Percentiles rank a stretch among this genome's conserved stretches.
Evolutionary conservation across 306 rosid species (phyloP).

Genomic region (Hylodesmum podocarpum): DNA sequence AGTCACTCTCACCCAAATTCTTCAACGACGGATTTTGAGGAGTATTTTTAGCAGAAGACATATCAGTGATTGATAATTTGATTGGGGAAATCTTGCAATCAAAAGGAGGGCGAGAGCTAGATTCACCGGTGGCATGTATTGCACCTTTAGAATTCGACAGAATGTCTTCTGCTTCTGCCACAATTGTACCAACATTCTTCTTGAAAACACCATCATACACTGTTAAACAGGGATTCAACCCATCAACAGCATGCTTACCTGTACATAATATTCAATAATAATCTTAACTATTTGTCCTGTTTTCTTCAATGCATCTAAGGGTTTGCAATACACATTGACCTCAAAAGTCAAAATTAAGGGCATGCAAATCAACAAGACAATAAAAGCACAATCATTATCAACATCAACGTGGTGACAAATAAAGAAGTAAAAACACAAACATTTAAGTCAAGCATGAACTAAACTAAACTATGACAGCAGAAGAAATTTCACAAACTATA

Average conservation of each 20-base stretch:
- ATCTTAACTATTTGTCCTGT: too few relatives aligned
- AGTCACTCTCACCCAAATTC: slow-evolving; percentile 42
- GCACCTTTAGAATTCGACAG: slow-evolving; percentile 28
- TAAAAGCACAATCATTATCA: background rate
- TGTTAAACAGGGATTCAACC: slow-evolving; percentile 22
- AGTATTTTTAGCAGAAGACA: slow-evolving; percentile 30
- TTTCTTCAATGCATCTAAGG: background rate
- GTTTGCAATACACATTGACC: background rate
- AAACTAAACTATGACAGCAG: slow-evolving; percentile 3
- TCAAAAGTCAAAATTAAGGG: background rate
- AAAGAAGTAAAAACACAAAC: background rate
- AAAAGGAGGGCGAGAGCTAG: slow-evolving; percentile 24
- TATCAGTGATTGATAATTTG: slow-evolving; percentile 34
- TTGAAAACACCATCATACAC: slow-evolving; percentile 21
- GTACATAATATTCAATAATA: slow-evolving; percentile 34
- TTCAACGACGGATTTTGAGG: slow-evolving; percentile 35
- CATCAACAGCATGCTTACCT: slow-evolving; percentile 40
- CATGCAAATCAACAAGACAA: background rate
- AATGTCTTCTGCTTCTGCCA: slow-evolving; percentile 38
- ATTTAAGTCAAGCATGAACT: background rate
- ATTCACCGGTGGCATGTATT: slow-evolving; percentile 22
- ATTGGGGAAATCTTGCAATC: slow-evolving; percentile 24
- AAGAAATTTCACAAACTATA: background rate
- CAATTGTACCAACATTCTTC: background rate
- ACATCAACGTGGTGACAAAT: background rate